Evolutionary conservation across 2,329 filamentous ascomycete species (phyloP), one percentile per base, ranked within the genome.

Genomic region (Penicillium sp.): DNA sequence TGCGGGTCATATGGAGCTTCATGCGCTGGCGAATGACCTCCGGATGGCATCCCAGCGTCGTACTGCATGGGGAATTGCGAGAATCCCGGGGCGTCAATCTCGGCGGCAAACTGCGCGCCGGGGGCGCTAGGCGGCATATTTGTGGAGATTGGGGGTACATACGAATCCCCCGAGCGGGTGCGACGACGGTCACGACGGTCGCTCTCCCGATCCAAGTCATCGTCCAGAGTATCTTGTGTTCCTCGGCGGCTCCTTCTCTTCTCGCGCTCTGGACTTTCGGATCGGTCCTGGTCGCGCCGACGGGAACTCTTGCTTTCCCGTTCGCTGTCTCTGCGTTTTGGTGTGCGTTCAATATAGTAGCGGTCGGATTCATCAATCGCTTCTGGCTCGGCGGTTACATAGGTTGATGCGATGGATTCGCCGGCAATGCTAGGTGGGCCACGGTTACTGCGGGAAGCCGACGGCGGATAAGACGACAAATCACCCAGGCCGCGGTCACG

Each of bases 1-100:
- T 83, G 79, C 32, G 80, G 74, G 48, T 79, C 76, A 60, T 76
- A 74, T 6, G 64, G 58, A 10, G 60, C 58, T 43, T 60, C 62
- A 37, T 69, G 67, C 39, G 59, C 63, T 6, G 66, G 60, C 16
- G 64, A 60, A 13, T 64, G 57, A 53, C 52, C 40, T 40, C 57
- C 49, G 24, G 55, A 45, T 34, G 60, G 57, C 31, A 66, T 61
- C 34, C 54, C 51, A 56, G 60, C 62, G 53, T 70, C 66, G 54
- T 69, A 66, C 46, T 72, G 70, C 51, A 65, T 69, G 8, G 70
- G 72, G 49, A 70, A 73, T 52, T 72, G 71, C 42, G 68, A 68
- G 58, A 71, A 73, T 24, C 64, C 65, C 11, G 70, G 66, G 8
- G 66, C 63, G 14, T 61, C 65, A 51, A 69, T 66, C 34, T 72